Percentiles rank a stretch among this genome's conserved stretches.
These are phyloP conservation scores for Trypanosomatidae sp. DNA, from an alignment of 208 protist species.

Conservation along the genomic window DNA sequence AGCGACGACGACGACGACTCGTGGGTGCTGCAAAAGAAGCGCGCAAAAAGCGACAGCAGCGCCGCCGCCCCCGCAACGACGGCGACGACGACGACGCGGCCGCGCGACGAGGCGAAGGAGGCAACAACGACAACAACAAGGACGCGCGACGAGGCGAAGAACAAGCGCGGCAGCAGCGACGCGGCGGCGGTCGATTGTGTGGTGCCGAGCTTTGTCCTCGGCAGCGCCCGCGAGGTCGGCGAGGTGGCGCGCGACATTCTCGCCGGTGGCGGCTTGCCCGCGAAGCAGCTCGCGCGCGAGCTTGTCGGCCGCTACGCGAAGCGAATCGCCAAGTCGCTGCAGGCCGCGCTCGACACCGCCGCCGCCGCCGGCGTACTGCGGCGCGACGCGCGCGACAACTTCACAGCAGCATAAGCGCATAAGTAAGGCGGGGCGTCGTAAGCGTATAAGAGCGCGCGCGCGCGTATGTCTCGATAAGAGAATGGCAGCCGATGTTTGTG, in stretches of 20 bases:
- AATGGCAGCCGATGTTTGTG: too few species aligned
- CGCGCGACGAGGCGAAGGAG: not conserved
- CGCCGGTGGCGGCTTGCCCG: constrained; percentile 10
- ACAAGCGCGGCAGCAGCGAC: too few species aligned
- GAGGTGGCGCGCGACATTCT: constrained; percentile 36
- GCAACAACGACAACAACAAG: too few species aligned
- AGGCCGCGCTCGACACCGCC: constrained; percentile 18
- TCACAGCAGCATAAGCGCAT: too few species aligned
- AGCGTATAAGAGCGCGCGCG: too few species aligned
- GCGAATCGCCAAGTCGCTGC: constrained; percentile 41
- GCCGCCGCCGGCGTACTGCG: constrained; percentile 18
- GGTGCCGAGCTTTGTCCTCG: constrained; percentile 47
- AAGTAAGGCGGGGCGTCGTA: too few species aligned
- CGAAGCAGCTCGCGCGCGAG: constrained; percentile 26
- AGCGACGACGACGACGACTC: constrained; percentile 21
- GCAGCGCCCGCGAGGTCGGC: constrained; percentile 26
- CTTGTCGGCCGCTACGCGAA: constrained; percentile 41
- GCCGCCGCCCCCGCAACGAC: not conserved
- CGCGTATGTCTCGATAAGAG: too few species aligned
- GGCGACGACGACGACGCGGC: not conserved
- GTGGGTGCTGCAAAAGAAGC: constrained; percentile 25
- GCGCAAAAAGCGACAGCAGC: constrained; percentile 3
- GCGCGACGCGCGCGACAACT: constrained; percentile 19
- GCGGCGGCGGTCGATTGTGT: constrained; percentile 21
- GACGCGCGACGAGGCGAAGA: too few species aligned